Base-by-base conservation (phyloP, 2,329 filamentous ascomycete genomes). In the Beauveria australis region DNA sequence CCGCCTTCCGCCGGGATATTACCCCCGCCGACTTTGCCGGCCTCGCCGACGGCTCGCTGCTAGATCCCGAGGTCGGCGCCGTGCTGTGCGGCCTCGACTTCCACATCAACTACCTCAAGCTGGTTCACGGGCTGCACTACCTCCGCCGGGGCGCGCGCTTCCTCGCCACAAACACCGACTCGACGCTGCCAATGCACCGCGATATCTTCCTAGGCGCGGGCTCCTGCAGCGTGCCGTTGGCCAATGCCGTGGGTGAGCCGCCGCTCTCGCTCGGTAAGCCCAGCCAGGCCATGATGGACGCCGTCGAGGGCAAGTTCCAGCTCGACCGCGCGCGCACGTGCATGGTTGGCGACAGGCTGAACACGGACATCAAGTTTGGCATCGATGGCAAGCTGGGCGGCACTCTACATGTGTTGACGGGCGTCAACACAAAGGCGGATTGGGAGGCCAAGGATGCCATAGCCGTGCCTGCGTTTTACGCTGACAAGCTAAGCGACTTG, bases 281-380 rank as follows among this genome's bases (percentile, higher is more conserved):
- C 3, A 96, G 91, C 72, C 92, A 96, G 78, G 93, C 93, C 4
- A 99, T 99, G 94, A 96, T 99, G 93, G 93, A 97, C 73, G 92
- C 94, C 3, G 89, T 99, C 61, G 93, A 97, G 78, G 93, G 93
- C 62, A 96, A 96, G 75, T 97, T 97, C 74, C 82, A 89, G 66
- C 88, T 99, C 59, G 87, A 97, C 72, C 84, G 92, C 43, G 84
- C 81, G 63, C 86, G 86, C 67, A 90, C 94, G 1, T 97, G 94
- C 75, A 99, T 99, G 94, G 84, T 99, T 48, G 94, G 94, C 7
- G 94, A 99, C 73, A 82, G 94, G 33, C 78, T 96, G 64, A 90
- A 97, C 73, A 99, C 94, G 0, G 94, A 99, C 75, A 97, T 99
- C 72, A 87, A 89, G 72, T 99, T 99, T 72, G 94, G 94, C 3